phyloP scores from a whole-genome alignment of 768 basidiomycete genomes.

The Xerocomellus intermedius region DNA sequence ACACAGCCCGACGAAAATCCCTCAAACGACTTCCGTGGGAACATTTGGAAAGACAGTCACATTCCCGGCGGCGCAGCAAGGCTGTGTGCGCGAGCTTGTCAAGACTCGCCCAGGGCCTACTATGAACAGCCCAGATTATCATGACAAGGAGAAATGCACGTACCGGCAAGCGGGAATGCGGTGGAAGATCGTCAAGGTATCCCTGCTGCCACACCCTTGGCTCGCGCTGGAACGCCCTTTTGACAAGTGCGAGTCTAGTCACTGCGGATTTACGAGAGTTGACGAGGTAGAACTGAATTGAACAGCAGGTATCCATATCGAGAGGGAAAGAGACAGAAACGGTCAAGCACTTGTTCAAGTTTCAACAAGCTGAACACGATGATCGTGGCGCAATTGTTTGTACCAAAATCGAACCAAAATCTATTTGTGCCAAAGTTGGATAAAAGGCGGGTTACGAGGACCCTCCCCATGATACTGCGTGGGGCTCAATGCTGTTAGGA shows the following conservation, averaged over 20 bases:
- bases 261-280: neutral
- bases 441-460: too few relatives aligned
- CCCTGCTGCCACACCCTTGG: neutral
- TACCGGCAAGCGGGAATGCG: constrained; percentile 1
- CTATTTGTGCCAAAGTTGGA: neutral
- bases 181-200: neutral
- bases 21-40: constrained; percentile 3
- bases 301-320: neutral
- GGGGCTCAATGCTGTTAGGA: too few relatives aligned
- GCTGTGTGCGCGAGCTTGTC: constrained; percentile 2
- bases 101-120: too few relatives aligned
- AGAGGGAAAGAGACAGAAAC: neutral
- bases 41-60: neutral
- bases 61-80: constrained; percentile 5
- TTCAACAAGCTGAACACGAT: neutral
- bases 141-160: neutral
- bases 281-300: neutral
- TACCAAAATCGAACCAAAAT: neutral
- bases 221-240: neutral
- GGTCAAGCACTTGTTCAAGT: neutral
- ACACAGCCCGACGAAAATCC: neutral
- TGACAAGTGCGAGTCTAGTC: neutral
- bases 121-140: neutral
- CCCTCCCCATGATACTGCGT: too few relatives aligned
- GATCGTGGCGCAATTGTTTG: neutral